Evolutionary conservation across 345 rosid genomes (phyloP).

Genomic region (Brassica carinata): DNA sequence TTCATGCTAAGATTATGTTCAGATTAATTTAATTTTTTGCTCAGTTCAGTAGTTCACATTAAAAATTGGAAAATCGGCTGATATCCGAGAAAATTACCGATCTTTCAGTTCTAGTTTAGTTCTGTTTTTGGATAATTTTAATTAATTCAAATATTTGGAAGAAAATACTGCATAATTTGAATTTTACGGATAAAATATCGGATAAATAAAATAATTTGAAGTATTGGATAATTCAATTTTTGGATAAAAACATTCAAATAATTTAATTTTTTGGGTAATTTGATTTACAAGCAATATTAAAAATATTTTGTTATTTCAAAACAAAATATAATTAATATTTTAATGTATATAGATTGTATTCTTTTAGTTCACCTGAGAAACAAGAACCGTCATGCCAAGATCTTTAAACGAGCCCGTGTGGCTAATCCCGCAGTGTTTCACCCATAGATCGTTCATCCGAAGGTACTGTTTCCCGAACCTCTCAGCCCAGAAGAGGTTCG

Average conservation of each 20-base stretch:
- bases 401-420: conserved; percentile 89
- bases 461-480: conserved; percentile 67
- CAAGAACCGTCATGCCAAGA: conserved; percentile 78
- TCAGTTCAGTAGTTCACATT: background rate
- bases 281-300: background rate
- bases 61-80: too few species aligned
- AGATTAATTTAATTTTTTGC: background rate
- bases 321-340: background rate
- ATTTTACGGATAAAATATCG: background rate
- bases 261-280: background rate
- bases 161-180: too few species aligned
- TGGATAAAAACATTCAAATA: background rate
- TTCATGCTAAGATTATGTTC: background rate
- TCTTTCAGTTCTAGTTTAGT: background rate
- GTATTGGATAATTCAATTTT: too few species aligned
- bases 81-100: background rate
- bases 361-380: conserved; percentile 68
- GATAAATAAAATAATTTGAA: too few species aligned
- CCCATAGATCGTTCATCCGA: conserved; percentile 84
- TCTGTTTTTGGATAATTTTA: background rate
- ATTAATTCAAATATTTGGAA: too few species aligned
- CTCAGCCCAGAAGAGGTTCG: conserved; percentile 91
- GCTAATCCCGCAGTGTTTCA: conserved; percentile 81
- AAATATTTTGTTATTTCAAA: background rate
- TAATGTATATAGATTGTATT: background rate